These are phyloP conservation scores for Picea abies DNA, from an alignment of 83 land plant species.

Conservation along the genomic window DNA sequence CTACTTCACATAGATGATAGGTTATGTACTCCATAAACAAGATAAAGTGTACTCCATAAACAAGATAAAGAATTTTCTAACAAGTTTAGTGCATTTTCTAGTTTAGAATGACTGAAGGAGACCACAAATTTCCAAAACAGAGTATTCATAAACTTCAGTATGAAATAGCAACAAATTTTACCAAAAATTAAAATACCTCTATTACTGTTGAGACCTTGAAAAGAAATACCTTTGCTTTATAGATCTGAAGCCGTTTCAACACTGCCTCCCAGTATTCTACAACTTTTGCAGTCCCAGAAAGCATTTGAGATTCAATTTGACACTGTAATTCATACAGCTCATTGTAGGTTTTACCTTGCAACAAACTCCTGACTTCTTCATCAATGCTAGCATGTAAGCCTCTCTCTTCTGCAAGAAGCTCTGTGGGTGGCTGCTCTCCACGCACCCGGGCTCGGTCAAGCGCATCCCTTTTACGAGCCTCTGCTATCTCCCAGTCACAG, in stretches of 20 bases:
- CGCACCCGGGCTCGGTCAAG: constrained; percentile 96
- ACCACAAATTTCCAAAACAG: background rate
- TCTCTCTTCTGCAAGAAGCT: constrained; percentile 91
- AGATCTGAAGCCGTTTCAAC: constrained; percentile 89
- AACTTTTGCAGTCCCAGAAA: constrained; percentile 87
- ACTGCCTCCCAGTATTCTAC: constrained; percentile 99
- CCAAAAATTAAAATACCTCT: background rate
- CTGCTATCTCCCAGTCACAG: constrained; percentile 95
- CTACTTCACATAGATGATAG: background rate
- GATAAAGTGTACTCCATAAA: background rate
- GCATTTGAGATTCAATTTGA: constrained; percentile 89
- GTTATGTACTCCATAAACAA: background rate
- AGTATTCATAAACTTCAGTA: background rate
- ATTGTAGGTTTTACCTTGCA: constrained; percentile 65
- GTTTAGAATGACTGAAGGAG: background rate
- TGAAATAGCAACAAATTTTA: too few species aligned
- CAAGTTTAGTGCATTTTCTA: background rate
- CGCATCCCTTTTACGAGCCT: constrained; percentile 90
- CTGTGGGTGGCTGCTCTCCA: constrained; percentile 94
- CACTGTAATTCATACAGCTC: constrained; percentile 63
- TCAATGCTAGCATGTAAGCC: constrained; percentile 95
- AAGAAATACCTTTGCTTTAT: constrained; percentile 84
- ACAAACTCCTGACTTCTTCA: constrained; percentile 76
- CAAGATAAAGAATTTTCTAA: background rate
- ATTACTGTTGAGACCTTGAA: background rate